A percentile compares a stretch with the other conserved stretches of the same genome.
These are phyloP conservation scores for Haplographium delicatum DNA, from an alignment of 495 filamentous ascomycete species.

Conservation along the genomic window DNA sequence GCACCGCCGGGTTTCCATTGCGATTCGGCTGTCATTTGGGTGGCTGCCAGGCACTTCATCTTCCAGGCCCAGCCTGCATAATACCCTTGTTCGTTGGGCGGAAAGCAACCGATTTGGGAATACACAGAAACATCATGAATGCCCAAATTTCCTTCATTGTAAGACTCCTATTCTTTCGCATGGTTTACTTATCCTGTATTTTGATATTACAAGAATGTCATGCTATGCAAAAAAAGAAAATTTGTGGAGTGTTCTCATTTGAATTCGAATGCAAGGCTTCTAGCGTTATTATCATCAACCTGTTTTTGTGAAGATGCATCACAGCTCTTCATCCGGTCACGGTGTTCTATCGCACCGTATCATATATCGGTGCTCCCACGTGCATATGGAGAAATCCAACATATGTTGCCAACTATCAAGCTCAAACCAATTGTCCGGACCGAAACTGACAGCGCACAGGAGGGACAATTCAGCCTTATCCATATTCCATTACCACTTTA, in stretches of 20 bases:
- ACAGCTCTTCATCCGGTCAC: constrained; percentile 20
- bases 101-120: constrained; percentile 19
- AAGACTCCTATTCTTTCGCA: constrained; percentile 24
- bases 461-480: constrained; percentile 79
- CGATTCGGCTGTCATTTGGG: not conserved
- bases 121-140: constrained; percentile 39
- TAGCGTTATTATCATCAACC: not conserved
- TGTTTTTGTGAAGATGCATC: constrained; percentile 11
- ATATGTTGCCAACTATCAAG: constrained; percentile 17
- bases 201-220: too few relatives aligned
- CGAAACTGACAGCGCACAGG: constrained; percentile 46
- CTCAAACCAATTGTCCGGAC: constrained; percentile 13
- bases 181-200: not conserved
- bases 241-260: too few relatives aligned
- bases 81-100: constrained; percentile 12
- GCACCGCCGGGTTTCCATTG: constrained; percentile 1
- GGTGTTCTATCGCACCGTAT: constrained; percentile 20
- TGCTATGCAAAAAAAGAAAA: too few relatives aligned
- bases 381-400: constrained; percentile 7
- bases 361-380: constrained; percentile 20
- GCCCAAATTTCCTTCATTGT: constrained; percentile 54
- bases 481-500: constrained; percentile 87
- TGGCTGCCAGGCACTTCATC: constrained; percentile 27
- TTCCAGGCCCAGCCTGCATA: constrained; percentile 23
- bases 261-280: too few relatives aligned